Base-by-base conservation (phyloP, 1,284 basidiomycete genomes). In the Coniferiporia weirii region DNA sequence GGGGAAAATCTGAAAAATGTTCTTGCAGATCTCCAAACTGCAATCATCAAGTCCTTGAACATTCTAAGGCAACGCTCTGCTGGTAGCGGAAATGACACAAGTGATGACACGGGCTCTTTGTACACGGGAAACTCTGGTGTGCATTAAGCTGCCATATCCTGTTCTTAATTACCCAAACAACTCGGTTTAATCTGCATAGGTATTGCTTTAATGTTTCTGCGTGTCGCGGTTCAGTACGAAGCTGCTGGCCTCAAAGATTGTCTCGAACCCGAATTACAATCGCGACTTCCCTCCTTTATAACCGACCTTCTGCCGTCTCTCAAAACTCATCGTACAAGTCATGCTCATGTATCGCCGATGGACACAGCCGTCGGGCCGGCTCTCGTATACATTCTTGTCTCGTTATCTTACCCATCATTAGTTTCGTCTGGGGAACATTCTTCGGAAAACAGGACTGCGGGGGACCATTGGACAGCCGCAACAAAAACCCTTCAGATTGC, bases 191-290 rank as follows among this genome's bases (percentile, higher is more conserved):
- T 15, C 32, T 47, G n/a, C 2, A 3, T n/a, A 61, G 60, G 60
- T 13, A 57, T 57, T 47, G 54, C 55, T 13, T 51, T 61, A n/a
- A 52, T 57, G 50, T 61, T 57, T 48, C 35, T 61, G 51, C 60
- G 60, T 10, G 15, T 61, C 19, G 13, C 51, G 1, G 20, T 60
- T 5, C 60, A 61, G 46, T 47, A 15, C 34, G 35, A 57, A 22
- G 60, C 49, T 19, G 60, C 56, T 12, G 60, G 56, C 13, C 20
- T 56, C n/a, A 45, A 45, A 32, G 45, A 50, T 10, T 34, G n/a
- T 22, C 40, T 57, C 4, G 22, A 22, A 27, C 35, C 34, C 36
- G 40, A 48, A 5, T 44, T 60, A 32, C 59, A 22, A 13, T 40
- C 36, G 13, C 59, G 46, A 20, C 51, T 56, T 17, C 53, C 57